Percentiles rank a stretch among this genome's conserved stretches.
These are phyloP conservation scores for Thymus quinquecostatus DNA, from an alignment of 257 asterid genomes.

Conservation along the genomic window DNA sequence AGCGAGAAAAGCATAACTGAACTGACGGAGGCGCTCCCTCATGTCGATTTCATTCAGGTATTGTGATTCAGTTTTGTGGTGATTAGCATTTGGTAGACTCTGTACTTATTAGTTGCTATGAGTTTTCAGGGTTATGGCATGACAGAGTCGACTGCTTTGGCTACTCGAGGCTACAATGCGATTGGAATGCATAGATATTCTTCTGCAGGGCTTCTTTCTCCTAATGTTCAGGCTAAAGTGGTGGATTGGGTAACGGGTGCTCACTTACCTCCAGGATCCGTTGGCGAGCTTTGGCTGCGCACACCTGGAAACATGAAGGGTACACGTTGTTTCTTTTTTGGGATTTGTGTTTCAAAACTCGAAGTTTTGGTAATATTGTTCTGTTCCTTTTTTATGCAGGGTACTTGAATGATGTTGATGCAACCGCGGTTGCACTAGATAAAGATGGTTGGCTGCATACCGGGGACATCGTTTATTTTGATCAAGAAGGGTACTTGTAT, in stretches of 20 bases:
- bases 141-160: slow-evolving; percentile 82
- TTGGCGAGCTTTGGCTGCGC: slow-evolving; percentile 87
- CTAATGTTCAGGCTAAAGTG: slow-evolving; percentile 71
- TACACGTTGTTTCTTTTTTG: slow-evolving; percentile 23
- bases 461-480: slow-evolving; percentile 82
- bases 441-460: slow-evolving; percentile 85
- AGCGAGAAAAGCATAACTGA: slow-evolving; percentile 50
- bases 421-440: slow-evolving; percentile 56
- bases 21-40: slow-evolving; percentile 57
- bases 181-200: slow-evolving; percentile 42
- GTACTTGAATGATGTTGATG: slow-evolving; percentile 67
- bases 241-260: slow-evolving; percentile 68
- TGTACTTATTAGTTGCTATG: not conserved
- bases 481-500: slow-evolving; percentile 70
- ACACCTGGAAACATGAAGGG: slow-evolving; percentile 86
- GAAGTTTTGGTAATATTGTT: not conserved
- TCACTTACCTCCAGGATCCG: slow-evolving; percentile 61
- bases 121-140: slow-evolving; percentile 79
- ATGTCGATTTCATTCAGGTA: slow-evolving; percentile 86
- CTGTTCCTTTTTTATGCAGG: slow-evolving; percentile 44
- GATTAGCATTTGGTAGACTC: not conserved
- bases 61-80: slow-evolving; percentile 11
- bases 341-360: not conserved
- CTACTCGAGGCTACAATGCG: slow-evolving; percentile 70
- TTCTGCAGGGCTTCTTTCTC: slow-evolving; percentile 75